These are phyloP conservation scores for Hevea brasiliensis DNA, from an alignment of 345 rosid genomes.

Conservation along the genomic window DNA sequence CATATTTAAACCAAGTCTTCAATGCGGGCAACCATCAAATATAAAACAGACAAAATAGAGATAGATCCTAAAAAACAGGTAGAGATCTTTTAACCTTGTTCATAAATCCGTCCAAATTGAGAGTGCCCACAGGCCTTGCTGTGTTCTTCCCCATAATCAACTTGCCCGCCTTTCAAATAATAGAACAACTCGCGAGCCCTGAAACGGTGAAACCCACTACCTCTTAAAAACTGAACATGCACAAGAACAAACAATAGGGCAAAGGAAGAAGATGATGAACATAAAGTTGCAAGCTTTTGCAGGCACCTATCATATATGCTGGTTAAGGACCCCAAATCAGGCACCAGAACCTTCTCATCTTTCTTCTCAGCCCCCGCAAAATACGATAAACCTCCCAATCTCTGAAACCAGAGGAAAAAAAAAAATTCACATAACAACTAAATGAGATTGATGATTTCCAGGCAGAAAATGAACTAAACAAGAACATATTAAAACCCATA, in stretches of 20 bases:
- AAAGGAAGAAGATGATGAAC: neutral
- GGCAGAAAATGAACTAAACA: neutral
- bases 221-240: neutral
- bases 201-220: conserved; percentile 33
- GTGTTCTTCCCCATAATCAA: conserved; percentile 93
- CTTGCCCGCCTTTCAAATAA: conserved; percentile 88
- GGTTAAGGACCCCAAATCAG: conserved; percentile 95
- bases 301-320: conserved; percentile 82
- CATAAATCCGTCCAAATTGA: conserved; percentile 78
- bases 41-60: neutral
- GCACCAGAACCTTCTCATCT: conserved; percentile 91
- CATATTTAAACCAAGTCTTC: conserved; percentile 9
- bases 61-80: neutral
- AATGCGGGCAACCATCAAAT: neutral
- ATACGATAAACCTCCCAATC: conserved; percentile 86
- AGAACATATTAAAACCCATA: neutral
- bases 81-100: conserved; percentile 49
- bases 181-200: conserved; percentile 97
- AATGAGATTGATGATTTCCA: neutral
- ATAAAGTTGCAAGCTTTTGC: neutral
- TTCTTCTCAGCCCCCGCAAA: conserved; percentile 98
- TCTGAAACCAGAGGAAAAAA: conserved; percentile 43
- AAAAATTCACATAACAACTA: conserved; percentile 13
- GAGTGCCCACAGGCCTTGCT: conserved; percentile 86
- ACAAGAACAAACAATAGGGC: neutral